A percentile compares a stretch with the other conserved stretches of the same genome.
Evolutionary conservation across 306 rosid genomes (phyloP).

Genomic region (Abrus pulchellus): DNA sequence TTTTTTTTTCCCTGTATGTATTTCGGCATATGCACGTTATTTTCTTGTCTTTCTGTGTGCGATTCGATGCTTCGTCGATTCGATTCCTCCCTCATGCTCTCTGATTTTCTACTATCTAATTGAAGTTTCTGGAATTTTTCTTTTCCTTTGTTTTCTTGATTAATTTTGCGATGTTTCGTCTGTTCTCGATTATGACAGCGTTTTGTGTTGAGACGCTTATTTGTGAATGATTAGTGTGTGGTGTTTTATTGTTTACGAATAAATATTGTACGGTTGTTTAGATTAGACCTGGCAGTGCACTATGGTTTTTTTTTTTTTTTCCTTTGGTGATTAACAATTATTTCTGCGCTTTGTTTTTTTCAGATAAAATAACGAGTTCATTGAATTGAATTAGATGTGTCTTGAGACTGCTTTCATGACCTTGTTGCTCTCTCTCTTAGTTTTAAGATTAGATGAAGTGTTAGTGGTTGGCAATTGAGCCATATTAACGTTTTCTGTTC

Average conservation of each 20-base stretch:
- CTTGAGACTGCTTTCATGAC: slow-evolving; percentile 25
- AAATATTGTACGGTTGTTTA: slow-evolving; percentile 2
- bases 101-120: slow-evolving; percentile 16
- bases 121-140: slow-evolving; percentile 15
- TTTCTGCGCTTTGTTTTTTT: background rate
- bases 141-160: background rate
- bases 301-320: background rate
- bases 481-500: background rate
- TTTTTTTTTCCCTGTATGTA: too few relatives aligned
- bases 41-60: background rate
- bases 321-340: background rate
- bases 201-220: slow-evolving; percentile 1
- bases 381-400: background rate
- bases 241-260: background rate
- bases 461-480: background rate
- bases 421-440: background rate
- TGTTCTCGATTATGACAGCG: background rate
- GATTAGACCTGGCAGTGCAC: background rate
- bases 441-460: slow-evolving; percentile 6
- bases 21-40: background rate
- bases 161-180: slow-evolving; percentile 16
- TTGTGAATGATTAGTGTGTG: background rate
- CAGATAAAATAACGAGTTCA: slow-evolving; percentile 7
- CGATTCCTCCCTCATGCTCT: slow-evolving; percentile 15
- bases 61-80: slow-evolving; percentile 38